A percentile compares a stretch with the other conserved stretches of the same genome.
Evolutionary conservation across 2,329 filamentous ascomycete genomes (phyloP).

Genomic region (Podosphaera leucotricha): DNA sequence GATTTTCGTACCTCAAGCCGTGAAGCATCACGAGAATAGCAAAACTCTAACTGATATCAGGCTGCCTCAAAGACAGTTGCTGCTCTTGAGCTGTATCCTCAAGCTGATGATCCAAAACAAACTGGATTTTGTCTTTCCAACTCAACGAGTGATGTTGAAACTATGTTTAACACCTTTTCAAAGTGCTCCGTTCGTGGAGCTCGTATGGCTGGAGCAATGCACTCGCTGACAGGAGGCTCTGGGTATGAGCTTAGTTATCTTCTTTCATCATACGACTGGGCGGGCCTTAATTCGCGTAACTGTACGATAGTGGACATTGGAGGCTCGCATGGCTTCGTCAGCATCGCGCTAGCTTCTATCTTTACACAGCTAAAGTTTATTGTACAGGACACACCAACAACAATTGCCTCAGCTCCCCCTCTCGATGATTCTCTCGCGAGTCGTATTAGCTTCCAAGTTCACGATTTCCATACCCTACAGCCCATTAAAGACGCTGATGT

Average conservation of each 20-base stretch:
- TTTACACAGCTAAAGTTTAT: slow-evolving; percentile 29
- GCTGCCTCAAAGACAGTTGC: slow-evolving; percentile 23
- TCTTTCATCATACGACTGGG: slow-evolving; percentile 29
- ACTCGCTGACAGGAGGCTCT: slow-evolving; percentile 28
- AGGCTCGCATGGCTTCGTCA: slow-evolving; percentile 33
- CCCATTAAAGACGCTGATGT: slow-evolving; percentile 28
- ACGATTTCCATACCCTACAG: slow-evolving; percentile 36
- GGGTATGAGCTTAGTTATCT: slow-evolving; percentile 31
- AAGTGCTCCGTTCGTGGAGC: slow-evolving; percentile 24
- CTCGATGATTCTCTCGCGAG: slow-evolving; percentile 19
- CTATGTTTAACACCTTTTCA: slow-evolving; percentile 29
- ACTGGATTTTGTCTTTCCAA: slow-evolving; percentile 29
- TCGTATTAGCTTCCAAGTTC: slow-evolving; percentile 20
- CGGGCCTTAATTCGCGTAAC: slow-evolving; percentile 19
- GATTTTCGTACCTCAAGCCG: not conserved
- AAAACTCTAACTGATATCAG: slow-evolving; percentile 13
- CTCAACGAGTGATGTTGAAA: slow-evolving; percentile 24
- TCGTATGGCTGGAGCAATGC: slow-evolving; percentile 31
- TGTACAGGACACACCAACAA: slow-evolving; percentile 28
- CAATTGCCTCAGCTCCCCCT: slow-evolving; percentile 23
- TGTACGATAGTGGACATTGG: slow-evolving; percentile 34
- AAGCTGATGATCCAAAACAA: slow-evolving; percentile 23
- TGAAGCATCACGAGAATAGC: not conserved
- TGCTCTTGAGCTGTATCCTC: slow-evolving; percentile 22
- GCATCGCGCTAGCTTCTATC: slow-evolving; percentile 26